Evolutionary conservation across 1,284 basidiomycete species (phyloP).

Genomic region (Boletus sp.): DNA sequence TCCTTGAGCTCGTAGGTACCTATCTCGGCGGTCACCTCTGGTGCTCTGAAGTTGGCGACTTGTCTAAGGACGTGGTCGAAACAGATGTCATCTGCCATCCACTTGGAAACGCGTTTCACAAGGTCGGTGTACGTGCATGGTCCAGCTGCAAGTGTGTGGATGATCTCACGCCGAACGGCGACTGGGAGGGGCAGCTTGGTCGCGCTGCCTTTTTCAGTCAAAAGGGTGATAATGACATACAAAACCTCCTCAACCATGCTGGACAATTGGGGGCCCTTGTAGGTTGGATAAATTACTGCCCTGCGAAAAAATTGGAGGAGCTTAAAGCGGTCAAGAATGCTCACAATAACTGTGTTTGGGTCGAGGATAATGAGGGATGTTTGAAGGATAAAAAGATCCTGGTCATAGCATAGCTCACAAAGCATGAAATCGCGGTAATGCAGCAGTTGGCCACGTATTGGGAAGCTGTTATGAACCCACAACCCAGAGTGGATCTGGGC

Average conservation of each 20-base stretch:
- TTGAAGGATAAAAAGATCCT: slow-evolving; percentile 94
- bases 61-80: slow-evolving; percentile 83
- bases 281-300: slow-evolving; percentile 55
- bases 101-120: slow-evolving; percentile 89
- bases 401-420: slow-evolving; percentile 95
- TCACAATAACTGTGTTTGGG: slow-evolving; percentile 80
- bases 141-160: slow-evolving; percentile 90
- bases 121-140: slow-evolving; percentile 92
- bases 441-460: slow-evolving; percentile 93
- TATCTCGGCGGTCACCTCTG: slow-evolving; percentile 76
- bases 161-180: slow-evolving; percentile 82
- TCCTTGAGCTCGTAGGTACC: slow-evolving; percentile 91
- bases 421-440: slow-evolving; percentile 98
- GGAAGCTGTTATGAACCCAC: slow-evolving; percentile 98
- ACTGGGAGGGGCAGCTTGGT: slow-evolving; percentile 68
- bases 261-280: slow-evolving; percentile 74
- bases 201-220: slow-evolving; percentile 84
- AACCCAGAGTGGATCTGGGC: slow-evolving; percentile 95
- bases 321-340: slow-evolving; percentile 90
- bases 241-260: slow-evolving; percentile 94
- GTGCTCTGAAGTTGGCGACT: slow-evolving; percentile 84
- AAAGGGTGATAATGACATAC: slow-evolving; percentile 84
- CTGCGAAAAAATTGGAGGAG: slow-evolving; percentile 82
- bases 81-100: slow-evolving; percentile 83
- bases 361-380: slow-evolving; percentile 80